phyloP scores from a whole-genome alignment of 2,329 filamentous ascomycete species.

The Colletotrichum kahawae region DNA sequence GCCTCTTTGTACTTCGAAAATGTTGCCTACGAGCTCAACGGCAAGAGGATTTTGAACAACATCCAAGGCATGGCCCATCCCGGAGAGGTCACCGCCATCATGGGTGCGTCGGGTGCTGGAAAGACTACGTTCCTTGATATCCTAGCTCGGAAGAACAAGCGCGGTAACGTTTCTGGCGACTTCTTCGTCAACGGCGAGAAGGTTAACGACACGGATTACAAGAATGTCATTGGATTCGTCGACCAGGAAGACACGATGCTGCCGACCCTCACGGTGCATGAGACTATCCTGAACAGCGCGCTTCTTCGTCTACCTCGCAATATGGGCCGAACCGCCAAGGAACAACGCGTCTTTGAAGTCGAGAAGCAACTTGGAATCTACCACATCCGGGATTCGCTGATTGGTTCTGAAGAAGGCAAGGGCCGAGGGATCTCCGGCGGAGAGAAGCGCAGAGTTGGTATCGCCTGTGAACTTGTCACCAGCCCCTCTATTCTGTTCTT shows the following conservation, averaged over 20 bases:
- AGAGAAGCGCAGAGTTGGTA: conserved; percentile 94
- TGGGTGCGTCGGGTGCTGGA: conserved; percentile 96
- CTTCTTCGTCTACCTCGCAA: conserved; percentile 88
- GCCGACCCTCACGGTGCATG: conserved; percentile 93
- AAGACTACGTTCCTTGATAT: conserved; percentile 98
- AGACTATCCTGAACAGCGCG: conserved; percentile 95
- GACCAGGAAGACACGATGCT: conserved; percentile 98
- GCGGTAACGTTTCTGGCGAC: conserved; percentile 76
- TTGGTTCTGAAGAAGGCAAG: conserved; percentile 93
- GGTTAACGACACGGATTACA: conserved; percentile 83
- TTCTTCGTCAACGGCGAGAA: conserved; percentile 96
- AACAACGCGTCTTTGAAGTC: conserved; percentile 89
- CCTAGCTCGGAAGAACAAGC: conserved; percentile 94
- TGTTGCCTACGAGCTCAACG: conserved; percentile 85
- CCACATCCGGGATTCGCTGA: conserved; percentile 91
- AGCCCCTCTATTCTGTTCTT: conserved; percentile 97
- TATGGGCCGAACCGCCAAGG: conserved; percentile 88
- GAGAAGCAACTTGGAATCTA: conserved; percentile 95
- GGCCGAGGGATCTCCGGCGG: conserved; percentile 96
- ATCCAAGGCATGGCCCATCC: conserved; percentile 89
- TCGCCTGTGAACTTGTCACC: conserved; percentile 96
- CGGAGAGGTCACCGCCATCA: conserved; percentile 95
- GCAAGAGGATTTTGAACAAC: conserved; percentile 80
- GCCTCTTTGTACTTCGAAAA: conserved; percentile 88
- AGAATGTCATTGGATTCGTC: conserved; percentile 92